Evolutionary conservation across 176 grass and related monocot genomes (phyloP).

Genomic region (Typha latifolia): DNA sequence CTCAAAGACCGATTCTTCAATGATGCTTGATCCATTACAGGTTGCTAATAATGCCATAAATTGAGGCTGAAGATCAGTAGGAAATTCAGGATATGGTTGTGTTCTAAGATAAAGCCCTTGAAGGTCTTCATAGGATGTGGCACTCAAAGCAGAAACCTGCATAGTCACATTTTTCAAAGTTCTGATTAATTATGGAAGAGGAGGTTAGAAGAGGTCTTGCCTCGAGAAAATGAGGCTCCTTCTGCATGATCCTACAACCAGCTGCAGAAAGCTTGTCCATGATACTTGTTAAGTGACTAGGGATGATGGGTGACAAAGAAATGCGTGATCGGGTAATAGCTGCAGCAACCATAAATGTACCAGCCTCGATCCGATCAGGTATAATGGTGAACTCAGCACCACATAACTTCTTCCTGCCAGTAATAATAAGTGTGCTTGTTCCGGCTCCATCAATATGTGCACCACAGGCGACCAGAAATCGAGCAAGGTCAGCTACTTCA

Average conservation of each 20-base stretch:
- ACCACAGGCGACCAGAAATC: constrained; percentile 13
- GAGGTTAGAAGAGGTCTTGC: neutral
- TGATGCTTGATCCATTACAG: constrained; percentile 7
- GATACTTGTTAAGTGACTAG: constrained; percentile 9
- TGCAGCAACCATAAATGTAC: constrained; percentile 17
- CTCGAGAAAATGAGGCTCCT: constrained; percentile 1
- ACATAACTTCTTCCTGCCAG: constrained; percentile 5
- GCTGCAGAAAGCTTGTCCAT: constrained; percentile 11
- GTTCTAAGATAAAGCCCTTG: constrained; percentile 15
- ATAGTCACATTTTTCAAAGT: neutral
- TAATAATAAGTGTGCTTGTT: constrained; percentile 8
- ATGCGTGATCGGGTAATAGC: constrained; percentile 14
- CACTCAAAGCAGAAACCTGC: constrained; percentile 4
- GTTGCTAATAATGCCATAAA: constrained; percentile 16
- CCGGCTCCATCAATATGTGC: constrained; percentile 12
- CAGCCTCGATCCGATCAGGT: constrained; percentile 14
- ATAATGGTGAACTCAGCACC: constrained; percentile 16
- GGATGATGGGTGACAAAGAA: constrained; percentile 10
- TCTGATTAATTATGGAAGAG: neutral
- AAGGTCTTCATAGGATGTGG: neutral
- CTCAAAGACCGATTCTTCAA: constrained; percentile 19
- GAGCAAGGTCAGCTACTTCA: constrained; percentile 13
- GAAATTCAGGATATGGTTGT: constrained; percentile 12
- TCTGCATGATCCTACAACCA: constrained; percentile 12
- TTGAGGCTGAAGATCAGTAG: constrained; percentile 20